Base-by-base conservation (phyloP, 2,329 filamentous ascomycete species). In the Fusarium circinatum region DNA sequence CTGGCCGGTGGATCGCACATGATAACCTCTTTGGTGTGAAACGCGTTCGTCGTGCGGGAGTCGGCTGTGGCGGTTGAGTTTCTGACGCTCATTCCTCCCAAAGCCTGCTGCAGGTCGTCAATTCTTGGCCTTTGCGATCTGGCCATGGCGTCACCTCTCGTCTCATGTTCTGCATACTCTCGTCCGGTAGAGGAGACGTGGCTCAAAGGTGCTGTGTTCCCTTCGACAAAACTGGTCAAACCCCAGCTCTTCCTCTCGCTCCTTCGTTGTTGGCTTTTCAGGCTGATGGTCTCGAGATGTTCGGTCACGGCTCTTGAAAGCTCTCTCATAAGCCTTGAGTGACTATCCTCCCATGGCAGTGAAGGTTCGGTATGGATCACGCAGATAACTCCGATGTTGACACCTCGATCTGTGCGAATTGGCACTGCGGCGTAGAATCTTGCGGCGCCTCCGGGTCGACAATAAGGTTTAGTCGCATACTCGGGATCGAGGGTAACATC, bases 401-500 rank as follows among this genome's bases (percentile, higher is more conserved):
- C 81, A 24, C 83, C 84, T 8, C 78, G 73, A 0, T 74, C 79
- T 0, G 82, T 83, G 0, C 82, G 80, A 18, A 86, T 84, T 5
- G 85, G 84, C 0, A 84, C 82, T 0, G 79, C 84, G 0, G 83
- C 83, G 48, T 85, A 86, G 62, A 86, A 86, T 4, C 79, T 75
- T 22, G 77, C 75, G 4, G 68, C 65, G 0, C 75, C 73, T 32
- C 79, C 76, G 0, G 65, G 60, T 14, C 61, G 71, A 17, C 79
- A 78, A 22, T 77, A 80, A 0, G 76, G 62, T 9, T 77, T 76
- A 24, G 61, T 38, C 11, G 69, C 64, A 48, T 82, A 84, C 3
- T 80, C 78, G 6, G 76, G 57, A 39, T 85, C 78, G 2, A 39
- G 38, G 0, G 71, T 70, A 4, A 86, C 75, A 55, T 86, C 81